phyloP scores from a whole-genome alignment of 2,329 filamentous ascomycete genomes.

The Gremmenia infestans region DNA sequence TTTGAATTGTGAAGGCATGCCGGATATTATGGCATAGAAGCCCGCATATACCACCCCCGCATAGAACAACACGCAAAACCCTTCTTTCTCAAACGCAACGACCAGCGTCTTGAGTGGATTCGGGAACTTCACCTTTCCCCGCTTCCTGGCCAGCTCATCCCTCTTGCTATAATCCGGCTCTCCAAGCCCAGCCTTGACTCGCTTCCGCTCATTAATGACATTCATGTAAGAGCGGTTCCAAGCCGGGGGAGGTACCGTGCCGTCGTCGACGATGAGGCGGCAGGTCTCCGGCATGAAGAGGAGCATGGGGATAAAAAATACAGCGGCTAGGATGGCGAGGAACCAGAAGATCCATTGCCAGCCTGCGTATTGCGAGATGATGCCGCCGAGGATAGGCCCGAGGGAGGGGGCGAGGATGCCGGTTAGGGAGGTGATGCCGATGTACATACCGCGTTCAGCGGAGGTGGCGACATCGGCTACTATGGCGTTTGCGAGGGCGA shows the following conservation, averaged over 20 bases:
- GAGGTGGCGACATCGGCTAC: conserved; percentile 59
- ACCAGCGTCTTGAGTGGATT: conserved; percentile 39
- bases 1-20: conserved; percentile 40
- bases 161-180: conserved; percentile 18
- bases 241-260: conserved; percentile 48
- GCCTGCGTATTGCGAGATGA: conserved; percentile 19
- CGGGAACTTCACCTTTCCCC: conserved; percentile 27
- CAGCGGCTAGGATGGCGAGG: conserved; percentile 16
- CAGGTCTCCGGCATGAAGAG: conserved; percentile 48
- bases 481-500: conserved; percentile 54
- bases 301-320: conserved; percentile 19
- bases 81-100: conserved; percentile 40
- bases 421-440: conserved; percentile 57
- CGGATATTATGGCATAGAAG: conserved; percentile 42
- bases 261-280: conserved; percentile 46
- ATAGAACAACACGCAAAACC: conserved; percentile 40
- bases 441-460: conserved; percentile 58
- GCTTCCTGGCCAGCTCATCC: conserved; percentile 30
- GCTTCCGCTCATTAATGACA: conserved; percentile 23
- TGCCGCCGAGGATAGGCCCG: conserved; percentile 24
- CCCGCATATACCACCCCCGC: conserved; percentile 41
- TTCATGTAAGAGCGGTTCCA: conserved; percentile 52
- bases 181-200: conserved; percentile 9
- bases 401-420: conserved; percentile 40
- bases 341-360: conserved; percentile 48